Percentiles rank a stretch among this genome's conserved stretches.
Conservation (phyloP, 2,329 filamentous ascomycete genomes). For the Hymenoscyphus infarciens region DNA sequence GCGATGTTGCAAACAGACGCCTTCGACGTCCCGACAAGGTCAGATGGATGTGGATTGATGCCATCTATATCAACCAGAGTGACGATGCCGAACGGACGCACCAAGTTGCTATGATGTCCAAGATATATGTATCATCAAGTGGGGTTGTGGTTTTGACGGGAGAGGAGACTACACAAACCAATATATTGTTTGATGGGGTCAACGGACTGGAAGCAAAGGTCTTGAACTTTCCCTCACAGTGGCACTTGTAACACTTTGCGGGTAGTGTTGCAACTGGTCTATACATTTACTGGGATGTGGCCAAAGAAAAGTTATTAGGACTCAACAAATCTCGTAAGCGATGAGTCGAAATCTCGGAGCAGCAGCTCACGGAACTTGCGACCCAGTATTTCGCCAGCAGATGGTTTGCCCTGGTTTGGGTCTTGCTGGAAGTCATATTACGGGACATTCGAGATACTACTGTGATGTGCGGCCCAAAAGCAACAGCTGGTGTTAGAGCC, state of each 20-base stretch:
- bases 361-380: not conserved
- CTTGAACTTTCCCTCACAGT: not conserved
- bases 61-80: conserved; percentile 3
- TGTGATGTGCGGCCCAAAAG: not conserved
- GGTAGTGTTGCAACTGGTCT: not conserved
- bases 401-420: not conserved
- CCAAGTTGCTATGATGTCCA: conserved; percentile 5
- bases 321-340: not conserved
- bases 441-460: not conserved
- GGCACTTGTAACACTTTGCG: not conserved
- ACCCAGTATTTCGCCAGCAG: not conserved
- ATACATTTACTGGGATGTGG: not conserved
- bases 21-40: not conserved
- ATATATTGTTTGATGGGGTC: not conserved
- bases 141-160: not conserved
- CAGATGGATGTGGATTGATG: not conserved
- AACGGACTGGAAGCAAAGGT: not conserved
- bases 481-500: not conserved
- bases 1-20: conserved; percentile 7
- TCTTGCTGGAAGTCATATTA: not conserved
- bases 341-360: not conserved
- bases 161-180: not conserved
- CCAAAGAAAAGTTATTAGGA: not conserved
- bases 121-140: not conserved
- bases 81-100: not conserved